Base-by-base conservation (phyloP, 331 rosid genomes). In the Pyrus hybrid region DNA sequence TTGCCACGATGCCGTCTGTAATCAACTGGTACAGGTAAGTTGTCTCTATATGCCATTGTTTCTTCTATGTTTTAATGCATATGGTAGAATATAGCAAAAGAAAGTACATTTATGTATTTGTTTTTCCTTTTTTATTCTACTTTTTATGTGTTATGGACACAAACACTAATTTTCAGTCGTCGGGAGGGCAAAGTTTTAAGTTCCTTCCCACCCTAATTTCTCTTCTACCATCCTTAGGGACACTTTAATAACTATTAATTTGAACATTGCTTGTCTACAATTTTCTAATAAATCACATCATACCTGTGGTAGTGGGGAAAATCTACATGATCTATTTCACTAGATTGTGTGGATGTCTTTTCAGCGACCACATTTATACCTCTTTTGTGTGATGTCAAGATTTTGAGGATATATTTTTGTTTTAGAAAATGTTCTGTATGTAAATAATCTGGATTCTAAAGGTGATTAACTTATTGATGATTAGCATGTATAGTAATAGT, bases 1-100 rank as follows among this genome's bases (percentile, higher is more conserved):
- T 88, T 95, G 99, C 87, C 99, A 92, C 74, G 99, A 95, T 72
- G 99, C 99, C 6, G 82, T 90, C 61, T 83, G 82, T 78, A 87
- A 95, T 83, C 99, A 95, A 92, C 97, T 95, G 87, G 99, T 95
- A 53, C 98, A 95, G 79, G 99, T 95, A 79, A 72, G 91, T 76
- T 85, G 66, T 73, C 76, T 51, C 5, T 32, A 41, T 23, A 21
- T 22, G 16, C 13, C 22, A 5, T 26, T 41, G 47, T 64, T 58
- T 35, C n/a, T 53, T 79, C 20, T 51, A 11, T 60, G 53, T 65
- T 65, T 14, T 54, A 28, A 45, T 21, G 23, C 53, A 2, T 30
- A 16, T 51, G 18, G 9, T 51, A 51, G 28, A 58, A 58, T 58
- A 58, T 21, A 58, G 7, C 29, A 7, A 58, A 58, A 58, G 29